phyloP scores from a whole-genome alignment of 2,329 filamentous ascomycete genomes.

The Hypoxylon sp. region DNA sequence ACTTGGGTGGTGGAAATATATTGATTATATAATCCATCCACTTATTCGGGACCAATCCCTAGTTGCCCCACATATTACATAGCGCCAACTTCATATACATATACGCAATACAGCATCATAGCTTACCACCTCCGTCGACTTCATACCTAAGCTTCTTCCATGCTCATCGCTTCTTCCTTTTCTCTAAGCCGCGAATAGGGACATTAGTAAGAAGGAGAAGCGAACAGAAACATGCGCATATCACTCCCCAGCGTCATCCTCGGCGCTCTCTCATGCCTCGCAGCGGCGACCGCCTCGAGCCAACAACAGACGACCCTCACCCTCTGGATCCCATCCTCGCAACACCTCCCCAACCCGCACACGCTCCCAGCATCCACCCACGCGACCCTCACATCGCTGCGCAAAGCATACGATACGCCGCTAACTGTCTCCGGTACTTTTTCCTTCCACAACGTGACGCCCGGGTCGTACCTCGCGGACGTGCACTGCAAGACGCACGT shows the following conservation, averaged over 20 bases:
- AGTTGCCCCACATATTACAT: slow-evolving; percentile 29
- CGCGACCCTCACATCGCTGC: slow-evolving; percentile 68
- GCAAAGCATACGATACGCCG: slow-evolving; percentile 66
- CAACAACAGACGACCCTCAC: slow-evolving; percentile 60
- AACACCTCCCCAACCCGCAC: slow-evolving; percentile 63
- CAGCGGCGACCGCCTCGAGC: slow-evolving; percentile 47
- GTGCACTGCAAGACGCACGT: slow-evolving; percentile 81
- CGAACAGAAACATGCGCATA: slow-evolving; percentile 55
- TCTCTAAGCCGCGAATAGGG: background rate
- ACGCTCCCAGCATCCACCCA: slow-evolving; percentile 74
- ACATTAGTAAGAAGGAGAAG: background rate
- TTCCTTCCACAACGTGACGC: slow-evolving; percentile 79
- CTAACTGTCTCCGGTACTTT: slow-evolving; percentile 80
- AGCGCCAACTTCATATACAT: background rate
- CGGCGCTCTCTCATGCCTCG: slow-evolving; percentile 55
- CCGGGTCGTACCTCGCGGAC: slow-evolving; percentile 85
- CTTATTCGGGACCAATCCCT: background rate
- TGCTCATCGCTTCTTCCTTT: slow-evolving; percentile 6
- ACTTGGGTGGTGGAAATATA: background rate
- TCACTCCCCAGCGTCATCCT: slow-evolving; percentile 55
- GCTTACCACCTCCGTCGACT: background rate
- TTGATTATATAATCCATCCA: slow-evolving; percentile 8
- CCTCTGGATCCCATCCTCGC: slow-evolving; percentile 60
- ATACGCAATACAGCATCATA: slow-evolving; percentile 27
- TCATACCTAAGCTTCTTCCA: background rate